Conservation (phyloP, 441 rosid species). For the Hypseocharis bilobata region DNA sequence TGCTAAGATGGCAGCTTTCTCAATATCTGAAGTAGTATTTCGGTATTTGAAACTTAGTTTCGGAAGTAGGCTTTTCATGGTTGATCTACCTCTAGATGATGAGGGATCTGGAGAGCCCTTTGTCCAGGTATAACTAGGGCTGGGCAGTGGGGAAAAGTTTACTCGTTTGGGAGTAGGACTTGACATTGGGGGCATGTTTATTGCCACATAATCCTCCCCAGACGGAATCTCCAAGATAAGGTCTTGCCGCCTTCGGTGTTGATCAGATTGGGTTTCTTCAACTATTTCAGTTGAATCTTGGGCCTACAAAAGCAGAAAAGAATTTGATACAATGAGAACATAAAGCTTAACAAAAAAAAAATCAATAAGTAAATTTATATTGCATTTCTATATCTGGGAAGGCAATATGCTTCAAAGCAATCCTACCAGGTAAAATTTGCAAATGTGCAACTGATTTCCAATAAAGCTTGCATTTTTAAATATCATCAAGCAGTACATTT, state of each 20-base stretch:
- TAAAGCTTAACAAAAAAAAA: background rate
- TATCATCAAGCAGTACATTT: background rate
- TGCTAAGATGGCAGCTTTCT: conserved; percentile 65
- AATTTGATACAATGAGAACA: background rate
- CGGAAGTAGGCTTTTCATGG: conserved; percentile 48
- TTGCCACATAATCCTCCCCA: conserved; percentile 36
- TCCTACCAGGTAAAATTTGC: background rate
- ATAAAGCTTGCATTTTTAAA: conserved; percentile 1
- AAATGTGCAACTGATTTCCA: background rate
- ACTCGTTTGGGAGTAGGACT: conserved; percentile 57
- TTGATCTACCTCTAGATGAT: conserved; percentile 36
- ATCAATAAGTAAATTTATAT: no score
- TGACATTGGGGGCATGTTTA: conserved; percentile 49
- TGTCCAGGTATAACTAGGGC: conserved; percentile 38
- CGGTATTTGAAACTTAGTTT: conserved; percentile 55
- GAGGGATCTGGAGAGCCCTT: conserved; percentile 38
- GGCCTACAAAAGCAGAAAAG: conserved; percentile 28
- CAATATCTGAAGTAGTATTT: conserved; percentile 48
- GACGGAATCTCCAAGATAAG: conserved; percentile 44
- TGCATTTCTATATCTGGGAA: no score
- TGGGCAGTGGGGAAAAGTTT: conserved; percentile 67
- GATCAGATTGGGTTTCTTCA: conserved; percentile 37
- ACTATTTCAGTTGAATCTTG: conserved; percentile 49
- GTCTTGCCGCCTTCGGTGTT: conserved; percentile 26
- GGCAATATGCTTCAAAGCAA: background rate